A percentile compares a stretch with the other conserved stretches of the same genome.
Conservation (phyloP, 345 rosid genomes). For the Eucalyptus cloeziana region DNA sequence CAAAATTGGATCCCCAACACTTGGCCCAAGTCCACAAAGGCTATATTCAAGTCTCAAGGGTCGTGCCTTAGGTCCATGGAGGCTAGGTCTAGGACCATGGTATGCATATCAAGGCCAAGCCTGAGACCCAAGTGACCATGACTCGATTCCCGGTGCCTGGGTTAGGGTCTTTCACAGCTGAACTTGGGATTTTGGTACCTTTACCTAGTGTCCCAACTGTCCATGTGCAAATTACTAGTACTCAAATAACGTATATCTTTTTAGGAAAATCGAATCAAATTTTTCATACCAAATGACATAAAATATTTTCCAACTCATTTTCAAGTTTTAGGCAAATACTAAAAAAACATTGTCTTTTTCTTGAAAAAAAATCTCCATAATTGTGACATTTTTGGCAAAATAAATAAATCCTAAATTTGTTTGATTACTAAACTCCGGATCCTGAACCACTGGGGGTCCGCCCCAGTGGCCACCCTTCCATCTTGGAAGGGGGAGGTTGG, state of each 20-base stretch:
- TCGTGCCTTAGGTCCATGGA: background rate
- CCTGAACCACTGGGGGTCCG: too few species aligned
- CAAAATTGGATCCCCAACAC: background rate
- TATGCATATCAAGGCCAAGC: background rate
- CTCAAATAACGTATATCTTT: background rate
- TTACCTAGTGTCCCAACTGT: rapidly evolving
- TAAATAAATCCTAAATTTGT: background rate
- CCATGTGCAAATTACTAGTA: background rate
- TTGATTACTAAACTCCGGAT: background rate
- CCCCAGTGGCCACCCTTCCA: too few species aligned
- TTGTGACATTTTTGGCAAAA: background rate
- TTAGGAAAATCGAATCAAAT: background rate
- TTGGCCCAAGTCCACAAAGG: background rate
- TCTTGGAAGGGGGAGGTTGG: too few species aligned
- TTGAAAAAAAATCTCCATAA: background rate
- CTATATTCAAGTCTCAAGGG: background rate
- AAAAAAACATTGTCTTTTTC: background rate
- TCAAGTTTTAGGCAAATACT: too few species aligned
- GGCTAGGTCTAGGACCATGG: background rate
- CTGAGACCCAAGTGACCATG: too few species aligned
- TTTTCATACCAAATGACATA: background rate
- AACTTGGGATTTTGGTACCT: background rate
- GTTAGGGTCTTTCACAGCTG: background rate
- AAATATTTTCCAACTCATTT: background rate
- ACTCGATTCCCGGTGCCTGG: rapidly evolving